These are phyloP conservation scores for Talaromyces proteolyticus DNA, from an alignment of 495 filamentous ascomycete genomes.

Conservation along the genomic window DNA sequence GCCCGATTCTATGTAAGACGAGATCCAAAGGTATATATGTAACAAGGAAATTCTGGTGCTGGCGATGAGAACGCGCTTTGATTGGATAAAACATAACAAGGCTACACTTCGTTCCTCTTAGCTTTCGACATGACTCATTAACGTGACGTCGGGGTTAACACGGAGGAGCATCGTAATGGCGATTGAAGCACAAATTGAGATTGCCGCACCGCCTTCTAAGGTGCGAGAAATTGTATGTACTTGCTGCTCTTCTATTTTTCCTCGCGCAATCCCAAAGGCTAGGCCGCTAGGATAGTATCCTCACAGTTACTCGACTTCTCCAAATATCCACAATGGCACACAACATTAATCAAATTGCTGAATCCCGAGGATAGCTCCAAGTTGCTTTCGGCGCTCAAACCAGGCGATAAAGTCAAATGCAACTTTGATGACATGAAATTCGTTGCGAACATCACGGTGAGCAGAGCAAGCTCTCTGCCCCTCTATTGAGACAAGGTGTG, in stretches of 20 bases:
- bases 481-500: too few relatives aligned
- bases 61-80: too few relatives aligned
- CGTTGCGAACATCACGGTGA: conserved; percentile 18
- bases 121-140: neutral
- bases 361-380: conserved; percentile 12
- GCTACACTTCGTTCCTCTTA: neutral
- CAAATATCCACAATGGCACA: conserved; percentile 20
- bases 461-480: neutral
- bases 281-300: neutral
- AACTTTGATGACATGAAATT: conserved; percentile 22
- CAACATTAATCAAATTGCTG: conserved; percentile 18
- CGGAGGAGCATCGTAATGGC: neutral
- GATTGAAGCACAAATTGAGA: conserved; percentile 13
- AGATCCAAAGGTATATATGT: too few relatives aligned
- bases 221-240: conserved; percentile 23
- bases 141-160: too few relatives aligned
- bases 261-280: neutral
- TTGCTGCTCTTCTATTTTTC: too few relatives aligned
- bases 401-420: conserved; percentile 16
- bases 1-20: too few relatives aligned
- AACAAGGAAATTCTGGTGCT: too few relatives aligned
- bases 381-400: conserved; percentile 6
- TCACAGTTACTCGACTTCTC: conserved; percentile 21
- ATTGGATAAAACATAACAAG: neutral
- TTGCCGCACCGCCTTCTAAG: conserved; percentile 19